Evolutionary conservation across 768 basidiomycete genomes (phyloP), one percentile per base, ranked within the genome.

Genomic region (Lentinula raphanica): DNA sequence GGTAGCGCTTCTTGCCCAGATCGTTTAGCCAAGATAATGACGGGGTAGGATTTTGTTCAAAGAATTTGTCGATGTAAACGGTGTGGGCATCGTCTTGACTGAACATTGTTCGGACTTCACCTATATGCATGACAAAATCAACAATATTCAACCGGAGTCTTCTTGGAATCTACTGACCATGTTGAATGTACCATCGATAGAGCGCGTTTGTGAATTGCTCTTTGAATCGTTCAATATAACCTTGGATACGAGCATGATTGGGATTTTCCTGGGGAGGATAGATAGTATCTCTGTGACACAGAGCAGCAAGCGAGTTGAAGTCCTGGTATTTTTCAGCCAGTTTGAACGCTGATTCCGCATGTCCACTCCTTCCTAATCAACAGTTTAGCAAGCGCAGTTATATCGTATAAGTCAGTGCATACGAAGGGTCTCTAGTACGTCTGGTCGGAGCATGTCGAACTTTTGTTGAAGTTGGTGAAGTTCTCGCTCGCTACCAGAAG

Each of bases 171-270:
- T 19, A 68, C 80, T 44, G 58, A 90, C 92, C 91, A 62, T 94
- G 87, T 63, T 93, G 90, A 50, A 96, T 89, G 69, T 92, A 96
- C 90, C 90, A 97, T 65, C 85, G 82, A 66, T 91, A 95, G n/a
- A 97, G 77, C 65, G 92, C 87, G n/a, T 79, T 84, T 0, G 94
- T 88, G 62, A 98, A 98, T 12, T 83, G 84, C 32, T 92, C 86
- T 50, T 87, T 83, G 72, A 88, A 96, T 64, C 78, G 79, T 45
- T 88, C 80, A 58, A 94, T 83, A 70, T 94, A 97, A 4, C 69
- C 68, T 64, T 86, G 81, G 17, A 94, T 86, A 19, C 85, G 76
- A 25, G 72, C 67, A 1, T 77, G 75, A 63, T 88, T 76, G 1
- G 88, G 85, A 64, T 90, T 91, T 39, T 81, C 74, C 49, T 85